Evolutionary conservation across 2,329 filamentous ascomycete genomes (phyloP), one percentile per base, ranked within the genome.

Genomic region (Aspergillus sp.): DNA sequence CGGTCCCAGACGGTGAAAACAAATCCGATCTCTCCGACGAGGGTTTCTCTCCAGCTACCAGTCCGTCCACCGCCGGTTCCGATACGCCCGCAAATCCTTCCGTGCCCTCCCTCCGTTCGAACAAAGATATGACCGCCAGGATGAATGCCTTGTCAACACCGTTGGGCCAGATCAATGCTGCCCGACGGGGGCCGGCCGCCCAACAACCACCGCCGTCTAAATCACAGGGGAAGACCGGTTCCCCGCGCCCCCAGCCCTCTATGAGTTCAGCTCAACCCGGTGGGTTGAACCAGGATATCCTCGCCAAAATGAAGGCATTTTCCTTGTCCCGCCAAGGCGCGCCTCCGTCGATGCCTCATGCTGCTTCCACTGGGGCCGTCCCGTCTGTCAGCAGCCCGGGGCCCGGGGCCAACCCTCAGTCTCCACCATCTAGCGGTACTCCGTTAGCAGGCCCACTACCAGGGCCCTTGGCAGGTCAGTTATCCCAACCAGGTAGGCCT

Each of bases 121-220:
- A 53, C 9, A 52, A 49, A 40, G 57, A 65, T 47, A 42, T 52
- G 29, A n/a, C 51, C 2, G 48, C 52, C 4, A 53, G 57, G 48
- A 89, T 94, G 81, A 87, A 80, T 47, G 72, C 85, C 5, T 89
- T 82, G n/a, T 95, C 89, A n/a, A 93, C 85, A 29, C 83, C 87
- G 36, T 73, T 90, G 3, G 88, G 88, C 36, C 79, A 86, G 48
- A 72, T 95, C 59, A 88, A 83, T 65, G 79, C 81, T 42, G 81
- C 81, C 35, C 73, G 82, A 53, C 73, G 79, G 58, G 52, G 54
- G 26, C 49, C 58, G 19, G 19, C 19, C 19, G 19, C 19, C 19
- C 19, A 19, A 19, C 19, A 19, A 19, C 19, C 2, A 19, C 19
- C 19, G 19, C 19, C 19, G 19, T 19, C 19, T 19, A 19, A 19